phyloP scores from a whole-genome alignment of 495 filamentous ascomycete genomes.

The Talaromyces trachyspermus region DNA sequence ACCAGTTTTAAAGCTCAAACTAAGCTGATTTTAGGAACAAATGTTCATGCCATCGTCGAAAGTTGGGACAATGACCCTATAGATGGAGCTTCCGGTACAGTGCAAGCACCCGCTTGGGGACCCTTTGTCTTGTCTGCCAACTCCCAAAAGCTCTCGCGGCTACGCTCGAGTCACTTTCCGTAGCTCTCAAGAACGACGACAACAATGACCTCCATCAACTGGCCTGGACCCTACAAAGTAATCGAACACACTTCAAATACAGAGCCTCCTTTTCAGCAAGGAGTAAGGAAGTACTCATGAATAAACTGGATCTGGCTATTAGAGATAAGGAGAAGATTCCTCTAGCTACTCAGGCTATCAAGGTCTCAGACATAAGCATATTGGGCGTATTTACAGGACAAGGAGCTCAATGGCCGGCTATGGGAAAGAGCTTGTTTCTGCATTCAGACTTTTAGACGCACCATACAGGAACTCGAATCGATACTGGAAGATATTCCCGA shows the following conservation, averaged over 20 bases:
- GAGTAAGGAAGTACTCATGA: conserved; percentile 8
- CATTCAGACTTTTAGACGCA: conserved; percentile 11
- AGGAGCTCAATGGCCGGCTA: conserved; percentile 35
- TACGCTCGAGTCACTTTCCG: background rate
- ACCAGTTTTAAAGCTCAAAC: background rate
- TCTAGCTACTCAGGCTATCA: conserved; percentile 7
- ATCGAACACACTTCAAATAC: conserved; percentile 3
- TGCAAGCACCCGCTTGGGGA: background rate
- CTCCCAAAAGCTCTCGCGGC: conserved; percentile 3
- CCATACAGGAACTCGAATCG: background rate
- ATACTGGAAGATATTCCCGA: background rate
- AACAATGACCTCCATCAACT: conserved; percentile 8
- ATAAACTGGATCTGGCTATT: background rate
- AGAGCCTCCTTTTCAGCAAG: background rate
- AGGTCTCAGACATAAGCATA: conserved; percentile 5
- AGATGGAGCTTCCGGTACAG: background rate
- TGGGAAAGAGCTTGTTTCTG: conserved; percentile 31
- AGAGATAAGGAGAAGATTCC: background rate
- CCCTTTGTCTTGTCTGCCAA: conserved; percentile 21
- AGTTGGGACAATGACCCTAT: conserved; percentile 6
- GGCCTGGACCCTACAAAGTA: conserved; percentile 8
- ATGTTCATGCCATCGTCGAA: conserved; percentile 36
- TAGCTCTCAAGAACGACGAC: background rate
- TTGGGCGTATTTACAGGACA: conserved; percentile 37
- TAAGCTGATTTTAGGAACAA: conserved; percentile 20